These are phyloP conservation scores for Puccinia novopanici DNA, from an alignment of 1,284 basidiomycete species.

Conservation along the genomic window DNA sequence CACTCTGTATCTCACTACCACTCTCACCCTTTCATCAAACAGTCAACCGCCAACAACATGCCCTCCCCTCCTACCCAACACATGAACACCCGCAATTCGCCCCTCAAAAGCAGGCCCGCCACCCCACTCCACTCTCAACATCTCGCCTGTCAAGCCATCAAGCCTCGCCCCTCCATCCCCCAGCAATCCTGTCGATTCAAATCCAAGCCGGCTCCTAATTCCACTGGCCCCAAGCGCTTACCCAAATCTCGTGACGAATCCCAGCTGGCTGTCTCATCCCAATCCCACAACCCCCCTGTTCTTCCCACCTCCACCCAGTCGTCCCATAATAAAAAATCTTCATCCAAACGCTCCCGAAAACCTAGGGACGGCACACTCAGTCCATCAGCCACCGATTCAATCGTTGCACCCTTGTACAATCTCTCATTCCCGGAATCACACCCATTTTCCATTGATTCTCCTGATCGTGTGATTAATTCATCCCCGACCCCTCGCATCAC, in stretches of 20 bases:
- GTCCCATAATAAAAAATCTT: not conserved
- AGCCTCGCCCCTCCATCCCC: not conserved
- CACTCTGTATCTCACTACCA: slow-evolving; percentile 32
- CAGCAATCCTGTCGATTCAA: not conserved
- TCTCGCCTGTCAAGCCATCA: not conserved
- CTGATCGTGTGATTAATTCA: not conserved
- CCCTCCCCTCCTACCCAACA: not conserved
- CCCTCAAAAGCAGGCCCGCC: slow-evolving; percentile 10
- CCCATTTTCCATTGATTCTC: not conserved
- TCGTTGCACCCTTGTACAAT: not conserved
- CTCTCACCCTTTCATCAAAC: slow-evolving; percentile 25
- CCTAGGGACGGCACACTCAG: not conserved
- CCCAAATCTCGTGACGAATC: not conserved
- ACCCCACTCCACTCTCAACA: slow-evolving; percentile 7
- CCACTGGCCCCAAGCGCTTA: not conserved
- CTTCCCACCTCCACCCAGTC: not conserved
- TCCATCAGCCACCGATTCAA: not conserved
- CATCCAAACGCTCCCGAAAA: not conserved
- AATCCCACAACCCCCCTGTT: not conserved
- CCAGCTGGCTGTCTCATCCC: not conserved
- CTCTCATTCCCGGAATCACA: not conserved
- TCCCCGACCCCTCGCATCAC: not conserved
- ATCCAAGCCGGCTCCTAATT: not conserved
- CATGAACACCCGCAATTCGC: not conserved
- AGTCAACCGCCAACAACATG: not conserved